These are phyloP conservation scores for Juncus effusus DNA, from an alignment of 176 grass and related monocot genomes.

Conservation along the genomic window DNA sequence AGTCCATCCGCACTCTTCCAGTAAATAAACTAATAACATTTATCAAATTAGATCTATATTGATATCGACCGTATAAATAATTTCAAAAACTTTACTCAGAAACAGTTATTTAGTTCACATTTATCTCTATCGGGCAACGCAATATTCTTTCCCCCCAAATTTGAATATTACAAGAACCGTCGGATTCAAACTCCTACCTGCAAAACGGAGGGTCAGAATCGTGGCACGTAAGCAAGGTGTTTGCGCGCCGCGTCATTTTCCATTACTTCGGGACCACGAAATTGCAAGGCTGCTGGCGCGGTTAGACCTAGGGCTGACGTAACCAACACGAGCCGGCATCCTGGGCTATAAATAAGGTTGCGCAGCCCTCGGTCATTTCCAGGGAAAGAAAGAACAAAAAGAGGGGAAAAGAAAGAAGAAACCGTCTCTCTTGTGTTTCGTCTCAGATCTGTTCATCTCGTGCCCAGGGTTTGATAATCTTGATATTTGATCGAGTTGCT, in stretches of 20 bases:
- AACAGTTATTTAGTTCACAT: no score
- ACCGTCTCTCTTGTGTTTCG: slow-evolving; percentile 23
- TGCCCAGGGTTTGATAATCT: slow-evolving; percentile 19
- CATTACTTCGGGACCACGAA: slow-evolving; percentile 19
- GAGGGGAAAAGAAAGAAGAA: slow-evolving; percentile 46
- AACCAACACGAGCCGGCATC: background rate
- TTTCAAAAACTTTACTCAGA: no score
- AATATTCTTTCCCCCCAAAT: no score
- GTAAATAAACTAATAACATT: no score
- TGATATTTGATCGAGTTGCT: background rate
- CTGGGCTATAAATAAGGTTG: slow-evolving; percentile 4
- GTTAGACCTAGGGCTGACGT: slow-evolving; percentile 27
- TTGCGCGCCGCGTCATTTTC: slow-evolving; percentile 14
- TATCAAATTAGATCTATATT: no score
- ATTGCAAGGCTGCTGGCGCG: slow-evolving; percentile 1
- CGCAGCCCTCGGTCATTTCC: slow-evolving; percentile 64
- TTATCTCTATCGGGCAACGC: no score
- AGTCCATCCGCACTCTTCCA: no score
- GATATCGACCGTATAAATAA: no score
- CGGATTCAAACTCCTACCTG: background rate
- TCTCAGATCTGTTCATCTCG: slow-evolving; percentile 33
- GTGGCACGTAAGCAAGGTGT: background rate
- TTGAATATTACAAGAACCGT: background rate
- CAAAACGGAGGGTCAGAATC: background rate
- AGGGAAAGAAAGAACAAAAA: slow-evolving; percentile 43